phyloP scores from a whole-genome alignment of 73 alveolate genomes.

The Tetrahymena malaccensis region DNA sequence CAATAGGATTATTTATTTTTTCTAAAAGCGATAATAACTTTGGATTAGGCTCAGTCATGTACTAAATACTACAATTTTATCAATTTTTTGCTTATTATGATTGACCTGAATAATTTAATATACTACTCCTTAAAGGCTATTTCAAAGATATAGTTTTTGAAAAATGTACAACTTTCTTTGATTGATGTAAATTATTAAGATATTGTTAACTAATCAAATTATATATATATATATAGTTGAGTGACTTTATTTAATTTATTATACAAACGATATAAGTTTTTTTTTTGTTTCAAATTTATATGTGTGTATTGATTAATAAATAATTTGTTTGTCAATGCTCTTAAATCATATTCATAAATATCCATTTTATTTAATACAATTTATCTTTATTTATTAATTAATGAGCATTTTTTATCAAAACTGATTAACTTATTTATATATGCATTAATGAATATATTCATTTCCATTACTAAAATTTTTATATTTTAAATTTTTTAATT shows the following conservation, averaged over 20 bases:
- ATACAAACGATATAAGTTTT: not conserved
- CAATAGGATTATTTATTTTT: slow-evolving; percentile 36
- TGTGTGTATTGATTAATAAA: not conserved
- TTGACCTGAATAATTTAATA: not conserved
- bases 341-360: not conserved
- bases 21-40: slow-evolving; percentile 37
- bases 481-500: not conserved
- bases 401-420: not conserved
- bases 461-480: not conserved
- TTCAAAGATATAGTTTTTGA: not conserved
- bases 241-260: not conserved
- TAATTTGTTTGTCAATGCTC: not conserved
- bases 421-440: not conserved
- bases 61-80: not conserved
- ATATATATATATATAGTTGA: too few relatives aligned
- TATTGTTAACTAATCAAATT: not conserved
- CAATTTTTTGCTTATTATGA: not conserved
- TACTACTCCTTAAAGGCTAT: not conserved
- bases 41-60: not conserved
- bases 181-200: not conserved
- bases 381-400: not conserved
- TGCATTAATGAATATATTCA: too few relatives aligned
- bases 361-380: not conserved
- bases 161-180: not conserved
- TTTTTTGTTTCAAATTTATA: not conserved